A percentile compares a stretch with the other conserved stretches of the same genome.
phyloP scores from a whole-genome alignment of 805 yeast species.

The Hyphopichia homilentoma region DNA sequence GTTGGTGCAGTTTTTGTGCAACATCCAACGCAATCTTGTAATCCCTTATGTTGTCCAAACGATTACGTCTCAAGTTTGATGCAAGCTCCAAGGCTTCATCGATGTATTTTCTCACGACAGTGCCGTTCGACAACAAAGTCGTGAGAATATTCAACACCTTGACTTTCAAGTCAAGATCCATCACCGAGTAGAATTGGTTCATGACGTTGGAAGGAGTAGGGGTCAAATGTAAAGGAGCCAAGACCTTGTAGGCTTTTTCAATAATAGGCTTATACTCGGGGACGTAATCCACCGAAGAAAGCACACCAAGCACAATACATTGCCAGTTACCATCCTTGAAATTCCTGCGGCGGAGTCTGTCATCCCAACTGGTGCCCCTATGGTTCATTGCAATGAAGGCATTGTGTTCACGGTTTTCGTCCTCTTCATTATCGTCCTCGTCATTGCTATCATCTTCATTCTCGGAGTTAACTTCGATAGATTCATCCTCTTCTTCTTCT shows the following conservation, averaged over 20 bases:
- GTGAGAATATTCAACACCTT: constrained; percentile 59
- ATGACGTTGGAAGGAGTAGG: constrained; percentile 49
- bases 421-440: constrained; percentile 16
- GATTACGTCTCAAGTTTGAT: constrained; percentile 57
- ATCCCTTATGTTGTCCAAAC: constrained; percentile 64
- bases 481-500: constrained; percentile 18
- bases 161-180: constrained; percentile 54
- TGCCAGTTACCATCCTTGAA: constrained; percentile 89
- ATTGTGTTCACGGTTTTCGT: constrained; percentile 28
- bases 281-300: constrained; percentile 56
- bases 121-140: constrained; percentile 57
- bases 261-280: constrained; percentile 52
- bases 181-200: constrained; percentile 50
- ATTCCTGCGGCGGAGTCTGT: constrained; percentile 65
- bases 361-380: constrained; percentile 70
- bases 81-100: constrained; percentile 68
- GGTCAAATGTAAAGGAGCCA: constrained; percentile 55
- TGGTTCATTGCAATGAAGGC: constrained; percentile 51
- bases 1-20: constrained; percentile 34
- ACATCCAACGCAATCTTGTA: constrained; percentile 50
- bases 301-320: constrained; percentile 66
- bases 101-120: constrained; percentile 55
- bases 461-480: constrained; percentile 16
- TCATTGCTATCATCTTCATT: constrained; percentile 12
- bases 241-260: constrained; percentile 42